Percentiles rank a stretch among this genome's conserved stretches.
Conservation (phyloP, 352 stramenopile genomes). For the Pythium folliculosum region DNA sequence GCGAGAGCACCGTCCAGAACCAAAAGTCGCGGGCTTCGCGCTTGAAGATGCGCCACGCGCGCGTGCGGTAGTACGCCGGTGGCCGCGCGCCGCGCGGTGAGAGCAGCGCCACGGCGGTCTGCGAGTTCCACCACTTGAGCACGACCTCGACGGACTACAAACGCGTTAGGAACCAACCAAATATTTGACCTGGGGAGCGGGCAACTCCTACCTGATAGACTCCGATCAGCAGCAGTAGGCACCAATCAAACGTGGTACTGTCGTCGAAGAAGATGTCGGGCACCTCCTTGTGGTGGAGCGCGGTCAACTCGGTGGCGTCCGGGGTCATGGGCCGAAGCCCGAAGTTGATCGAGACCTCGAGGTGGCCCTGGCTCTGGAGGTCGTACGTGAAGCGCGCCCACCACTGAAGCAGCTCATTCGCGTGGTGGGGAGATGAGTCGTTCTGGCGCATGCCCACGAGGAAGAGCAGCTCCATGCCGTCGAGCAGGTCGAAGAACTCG, state of each 20-base stretch:
- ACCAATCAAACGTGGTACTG: constrained; percentile 45
- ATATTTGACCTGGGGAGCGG: too few species aligned
- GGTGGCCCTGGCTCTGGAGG: constrained; percentile 65
- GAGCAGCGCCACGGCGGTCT: constrained; percentile 19
- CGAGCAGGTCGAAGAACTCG: constrained; percentile 64
- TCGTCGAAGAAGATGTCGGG: constrained; percentile 52
- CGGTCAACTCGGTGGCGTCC: constrained; percentile 7
- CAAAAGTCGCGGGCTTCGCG: constrained; percentile 53
- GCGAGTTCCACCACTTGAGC: constrained; percentile 43
- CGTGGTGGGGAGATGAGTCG: background rate
- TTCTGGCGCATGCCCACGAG: constrained; percentile 53
- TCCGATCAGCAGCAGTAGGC: constrained; percentile 41
- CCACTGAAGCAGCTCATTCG: constrained; percentile 53
- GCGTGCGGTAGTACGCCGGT: constrained; percentile 24
- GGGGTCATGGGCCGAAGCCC: constrained; percentile 27
- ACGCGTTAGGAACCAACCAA: too few species aligned
- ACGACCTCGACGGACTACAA: constrained; percentile 44
- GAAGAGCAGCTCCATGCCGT: constrained; percentile 62
- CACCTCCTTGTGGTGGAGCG: constrained; percentile 24
- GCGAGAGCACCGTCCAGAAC: constrained; percentile 54
- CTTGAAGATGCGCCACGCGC: constrained; percentile 26
- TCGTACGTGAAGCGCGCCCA: constrained; percentile 66
- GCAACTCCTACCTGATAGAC: constrained; percentile 47
- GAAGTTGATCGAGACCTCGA: constrained; percentile 69
- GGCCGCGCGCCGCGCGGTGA: constrained; percentile 16